These are phyloP conservation scores for Xenosphaeropsis pyriputrescens DNA, from an alignment of 2,329 filamentous ascomycete genomes.

Conservation along the genomic window DNA sequence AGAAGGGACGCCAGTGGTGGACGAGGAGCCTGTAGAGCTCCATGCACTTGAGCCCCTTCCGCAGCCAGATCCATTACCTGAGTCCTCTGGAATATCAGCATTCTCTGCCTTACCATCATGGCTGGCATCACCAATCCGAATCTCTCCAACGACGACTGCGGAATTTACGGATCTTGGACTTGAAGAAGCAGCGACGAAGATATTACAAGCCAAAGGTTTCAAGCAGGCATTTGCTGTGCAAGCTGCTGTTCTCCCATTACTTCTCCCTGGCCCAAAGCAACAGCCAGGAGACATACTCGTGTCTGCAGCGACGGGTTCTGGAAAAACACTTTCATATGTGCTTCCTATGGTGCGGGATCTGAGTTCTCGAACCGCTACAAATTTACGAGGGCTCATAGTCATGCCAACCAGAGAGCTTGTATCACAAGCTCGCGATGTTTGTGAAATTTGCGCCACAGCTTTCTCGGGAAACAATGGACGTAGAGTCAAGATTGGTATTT, in stretches of 20 bases:
- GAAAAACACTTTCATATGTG: constrained; percentile 86
- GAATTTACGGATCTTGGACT: constrained; percentile 55
- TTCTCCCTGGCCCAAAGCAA: constrained; percentile 49
- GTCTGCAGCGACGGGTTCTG: constrained; percentile 86
- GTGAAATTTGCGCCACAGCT: constrained; percentile 56
- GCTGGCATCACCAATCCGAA: constrained; percentile 62
- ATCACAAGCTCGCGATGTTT: constrained; percentile 66
- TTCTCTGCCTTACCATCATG: constrained; percentile 70
- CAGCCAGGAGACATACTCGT: constrained; percentile 70
- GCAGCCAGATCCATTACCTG: constrained; percentile 52
- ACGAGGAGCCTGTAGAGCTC: constrained; percentile 25
- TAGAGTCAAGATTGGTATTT: constrained; percentile 63
- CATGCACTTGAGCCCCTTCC: constrained; percentile 72
- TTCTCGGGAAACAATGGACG: constrained; percentile 41
- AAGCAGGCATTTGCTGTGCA: constrained; percentile 66
- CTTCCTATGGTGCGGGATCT: constrained; percentile 73
- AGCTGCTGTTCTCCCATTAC: constrained; percentile 62
- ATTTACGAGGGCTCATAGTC: constrained; percentile 67
- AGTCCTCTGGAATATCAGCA: constrained; percentile 42
- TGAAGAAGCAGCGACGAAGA: constrained; percentile 38
- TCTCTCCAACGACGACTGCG: constrained; percentile 41
- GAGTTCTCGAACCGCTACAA: constrained; percentile 45
- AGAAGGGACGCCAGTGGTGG: constrained; percentile 15
- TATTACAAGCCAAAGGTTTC: constrained; percentile 55
- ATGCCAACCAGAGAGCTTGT: constrained; percentile 87